Base-by-base conservation (phyloP, 176 grass and related monocot genomes). In the Cenchrus americanus region DNA sequence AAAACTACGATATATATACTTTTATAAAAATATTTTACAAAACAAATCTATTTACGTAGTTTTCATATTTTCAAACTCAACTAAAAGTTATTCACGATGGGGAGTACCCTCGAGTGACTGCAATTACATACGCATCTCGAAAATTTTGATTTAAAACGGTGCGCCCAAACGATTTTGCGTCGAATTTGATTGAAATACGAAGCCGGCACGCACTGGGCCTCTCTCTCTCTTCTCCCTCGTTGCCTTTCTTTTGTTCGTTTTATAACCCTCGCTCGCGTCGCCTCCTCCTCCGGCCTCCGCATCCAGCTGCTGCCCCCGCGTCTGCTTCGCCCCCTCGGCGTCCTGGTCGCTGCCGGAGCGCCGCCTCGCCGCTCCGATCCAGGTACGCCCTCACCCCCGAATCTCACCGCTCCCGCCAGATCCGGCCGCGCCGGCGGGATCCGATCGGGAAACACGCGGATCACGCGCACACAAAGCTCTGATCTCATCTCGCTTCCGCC, bases 401-500 rank as follows among this genome's bases (percentile, higher is more conserved):
- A 30, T 48, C 47, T 47, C 24, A 2, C 40, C 6, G 48, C 15
- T n/a, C 26, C 26, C 26, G 49, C 66, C 41, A 86, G 88, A 86
- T 90, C 88, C 79, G 73, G 48, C 78, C 37, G 65, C 65, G 19
- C 23, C 65, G 19, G 54, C 15, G 73, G 67, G 73, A 79, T 90
- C 84, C 60, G 88, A 90, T 78, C 88, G 66, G 69, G 19, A 47
- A 24, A 11, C 54, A 41, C 44, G 87, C 53, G 49, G 83, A 90
- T 90, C 79, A 83, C 80, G 72, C 9, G 62, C 47, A 0, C 11
- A 47, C 23, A 57, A 55, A 51, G 50, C n/a, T 23, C 73, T 43
- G n/a, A 59, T 73, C 58, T 73, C 81, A 48, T 62, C 48, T 48
- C 24, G 30, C 12, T 72, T 57, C 55, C 18, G 2, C 40, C 17